phyloP scores from a whole-genome alignment of 1,139 yeast genomes.

The Suhomyces chickasaworum region DNA sequence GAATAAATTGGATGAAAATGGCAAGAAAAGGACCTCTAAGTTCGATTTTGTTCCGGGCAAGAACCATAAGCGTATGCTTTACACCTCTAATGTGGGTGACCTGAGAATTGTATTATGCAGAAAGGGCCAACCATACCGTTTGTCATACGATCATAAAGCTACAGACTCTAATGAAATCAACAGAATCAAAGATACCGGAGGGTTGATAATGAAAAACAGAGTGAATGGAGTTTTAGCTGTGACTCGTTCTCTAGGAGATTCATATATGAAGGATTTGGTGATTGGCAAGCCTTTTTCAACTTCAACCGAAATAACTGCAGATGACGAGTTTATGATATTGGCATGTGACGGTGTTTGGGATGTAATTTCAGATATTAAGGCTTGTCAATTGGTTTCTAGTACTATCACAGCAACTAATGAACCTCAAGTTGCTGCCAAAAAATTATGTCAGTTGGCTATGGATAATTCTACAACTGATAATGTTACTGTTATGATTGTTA shows the following conservation, averaged over 20 bases:
- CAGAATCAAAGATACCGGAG: constrained; percentile 79
- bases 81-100: constrained; percentile 96
- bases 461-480: constrained; percentile 85
- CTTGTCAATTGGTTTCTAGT: constrained; percentile 68
- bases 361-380: constrained; percentile 78
- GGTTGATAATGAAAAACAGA: constrained; percentile 83
- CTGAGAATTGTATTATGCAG: constrained; percentile 81
- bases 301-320: constrained; percentile 65
- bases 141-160: constrained; percentile 94
- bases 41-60: constrained; percentile 50
- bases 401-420: constrained; percentile 45
- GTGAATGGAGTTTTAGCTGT: constrained; percentile 97
- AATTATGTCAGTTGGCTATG: constrained; percentile 74
- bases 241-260: constrained; percentile 92
- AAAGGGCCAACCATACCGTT: constrained; percentile 68
- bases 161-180: constrained; percentile 75
- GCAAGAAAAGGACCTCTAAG: constrained; percentile 10
- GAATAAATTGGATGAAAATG: constrained; percentile 4
- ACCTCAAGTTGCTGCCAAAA: constrained; percentile 69
- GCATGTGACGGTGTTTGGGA: constrained; percentile 99
- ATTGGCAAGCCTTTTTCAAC: constrained; percentile 94
- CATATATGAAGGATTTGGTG: constrained; percentile 86
- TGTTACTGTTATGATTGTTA: constrained; percentile 87
- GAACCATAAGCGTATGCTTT: constrained; percentile 68
- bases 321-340: constrained; percentile 75